Evolutionary conservation across 202 grass and related monocot genomes (phyloP).

Genomic region (Carex sylvatica): DNA sequence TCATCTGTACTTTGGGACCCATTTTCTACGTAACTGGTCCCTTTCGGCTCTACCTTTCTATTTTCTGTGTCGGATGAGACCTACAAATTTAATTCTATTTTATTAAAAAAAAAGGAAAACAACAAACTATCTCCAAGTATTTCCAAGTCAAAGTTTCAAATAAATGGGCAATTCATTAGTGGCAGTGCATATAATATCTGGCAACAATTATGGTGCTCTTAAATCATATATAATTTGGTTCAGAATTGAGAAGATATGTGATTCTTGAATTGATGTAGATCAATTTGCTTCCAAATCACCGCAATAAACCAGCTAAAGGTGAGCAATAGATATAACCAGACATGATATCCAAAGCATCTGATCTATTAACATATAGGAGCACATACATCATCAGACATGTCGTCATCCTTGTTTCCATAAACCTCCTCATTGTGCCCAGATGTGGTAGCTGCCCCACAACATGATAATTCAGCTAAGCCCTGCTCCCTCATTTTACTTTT

Average conservation of each 20-base stretch:
- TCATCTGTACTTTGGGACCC: neutral
- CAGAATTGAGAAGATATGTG: neutral
- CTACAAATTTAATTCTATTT: neutral
- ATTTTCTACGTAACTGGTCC: neutral
- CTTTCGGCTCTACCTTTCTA: conserved; percentile 2
- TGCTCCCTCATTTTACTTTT: conserved; percentile 42
- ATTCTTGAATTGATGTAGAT: neutral
- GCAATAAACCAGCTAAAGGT: neutral
- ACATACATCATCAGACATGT: neutral
- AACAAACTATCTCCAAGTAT: neutral
- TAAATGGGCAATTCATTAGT: neutral
- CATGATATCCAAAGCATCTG: neutral
- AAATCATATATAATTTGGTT: neutral
- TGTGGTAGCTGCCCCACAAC: neutral
- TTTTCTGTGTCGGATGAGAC: neutral
- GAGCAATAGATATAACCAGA: neutral
- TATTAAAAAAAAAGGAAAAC: neutral
- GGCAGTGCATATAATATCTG: neutral
- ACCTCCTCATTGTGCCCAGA: neutral
- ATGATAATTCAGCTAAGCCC: conserved; percentile 44
- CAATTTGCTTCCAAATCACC: neutral
- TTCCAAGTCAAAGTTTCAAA: neutral
- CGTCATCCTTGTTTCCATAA: neutral
- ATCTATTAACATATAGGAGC: neutral
- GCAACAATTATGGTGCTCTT: neutral